These are phyloP conservation scores for Liriodendron chinense DNA, from an alignment of 164 flowering plant species.

Conservation along the genomic window DNA sequence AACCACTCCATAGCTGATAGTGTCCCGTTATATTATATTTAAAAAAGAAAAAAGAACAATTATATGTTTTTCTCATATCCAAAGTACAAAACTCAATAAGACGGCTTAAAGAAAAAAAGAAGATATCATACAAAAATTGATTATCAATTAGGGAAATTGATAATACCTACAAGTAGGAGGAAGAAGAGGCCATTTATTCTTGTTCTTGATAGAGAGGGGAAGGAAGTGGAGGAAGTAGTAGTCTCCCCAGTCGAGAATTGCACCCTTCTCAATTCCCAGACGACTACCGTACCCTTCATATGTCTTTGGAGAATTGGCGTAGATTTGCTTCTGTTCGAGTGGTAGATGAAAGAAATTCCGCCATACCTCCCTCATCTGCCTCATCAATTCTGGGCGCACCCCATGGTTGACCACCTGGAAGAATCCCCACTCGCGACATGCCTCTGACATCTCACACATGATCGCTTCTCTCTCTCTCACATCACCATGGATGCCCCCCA, in stretches of 20 bases:
- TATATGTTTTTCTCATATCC: background rate
- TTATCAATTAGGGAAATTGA: background rate
- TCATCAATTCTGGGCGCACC: constrained; percentile 50
- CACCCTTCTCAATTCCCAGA: constrained; percentile 67
- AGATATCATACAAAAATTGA: background rate
- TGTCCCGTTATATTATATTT: background rate
- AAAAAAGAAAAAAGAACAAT: background rate
- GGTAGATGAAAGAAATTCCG: constrained; percentile 64
- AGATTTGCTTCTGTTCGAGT: constrained; percentile 46
- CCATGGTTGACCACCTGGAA: constrained; percentile 88
- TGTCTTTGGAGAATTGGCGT: constrained; percentile 63
- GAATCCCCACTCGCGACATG: constrained; percentile 83
- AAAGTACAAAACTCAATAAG: background rate
- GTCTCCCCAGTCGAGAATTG: constrained; percentile 80
- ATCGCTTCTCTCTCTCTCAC: background rate
- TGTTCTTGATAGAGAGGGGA: constrained; percentile 39
- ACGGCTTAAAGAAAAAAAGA: background rate
- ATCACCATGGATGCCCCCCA: constrained; percentile 23
- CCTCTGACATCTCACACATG: constrained; percentile 31
- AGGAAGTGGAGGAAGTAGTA: constrained; percentile 61
- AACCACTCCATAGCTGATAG: background rate
- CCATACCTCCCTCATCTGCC: constrained; percentile 47
- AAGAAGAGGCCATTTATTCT: constrained; percentile 57
- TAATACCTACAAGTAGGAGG: constrained; percentile 55
- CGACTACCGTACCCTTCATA: constrained; percentile 92